Percentiles rank a stretch among this genome's conserved stretches.
phyloP scores from a whole-genome alignment of 768 basidiomycete species.

The Leccinum rimulosum region DNA sequence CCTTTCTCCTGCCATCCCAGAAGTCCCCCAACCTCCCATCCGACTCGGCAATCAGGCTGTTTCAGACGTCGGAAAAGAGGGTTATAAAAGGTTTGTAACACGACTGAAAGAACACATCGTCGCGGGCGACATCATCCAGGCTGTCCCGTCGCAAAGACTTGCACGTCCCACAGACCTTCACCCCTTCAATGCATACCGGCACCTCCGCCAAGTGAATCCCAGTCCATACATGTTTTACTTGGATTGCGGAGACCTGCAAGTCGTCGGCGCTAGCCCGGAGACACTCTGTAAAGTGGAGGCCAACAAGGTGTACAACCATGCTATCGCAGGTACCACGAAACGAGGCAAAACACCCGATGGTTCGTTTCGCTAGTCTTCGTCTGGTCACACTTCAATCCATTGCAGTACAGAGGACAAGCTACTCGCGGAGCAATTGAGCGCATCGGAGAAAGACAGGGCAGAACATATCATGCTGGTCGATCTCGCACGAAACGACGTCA shows the following conservation, averaged over 20 bases:
- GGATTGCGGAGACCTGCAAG: conserved; percentile 88
- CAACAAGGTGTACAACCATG: conserved; percentile 94
- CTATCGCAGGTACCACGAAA: conserved; percentile 93
- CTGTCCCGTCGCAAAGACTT: conserved; percentile 92
- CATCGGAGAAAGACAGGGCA: conserved; percentile 92
- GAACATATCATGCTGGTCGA: conserved; percentile 99
- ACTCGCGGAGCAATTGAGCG: conserved; percentile 68
- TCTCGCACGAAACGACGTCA: conserved; percentile 96
- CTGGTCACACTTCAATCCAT: conserved; percentile 7
- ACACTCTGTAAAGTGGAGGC: conserved; percentile 93
- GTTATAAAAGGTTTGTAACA: conserved; percentile 90
- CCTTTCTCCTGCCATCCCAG: conserved; percentile 49
- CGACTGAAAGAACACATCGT: conserved; percentile 91
- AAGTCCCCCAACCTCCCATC: conserved; percentile 63
- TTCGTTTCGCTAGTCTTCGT: conserved; percentile 34
- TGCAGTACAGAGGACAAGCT: conserved; percentile 77
- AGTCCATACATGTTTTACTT: conserved; percentile 99
- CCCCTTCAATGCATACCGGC: conserved; percentile 96
- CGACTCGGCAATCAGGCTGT: conserved; percentile 64
- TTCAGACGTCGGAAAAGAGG: conserved; percentile 91
- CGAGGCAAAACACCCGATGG: conserved; percentile 86
- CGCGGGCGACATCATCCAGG: conserved; percentile 97
- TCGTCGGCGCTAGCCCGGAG: conserved; percentile 98
- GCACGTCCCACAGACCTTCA: conserved; percentile 83
- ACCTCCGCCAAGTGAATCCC: conserved; percentile 91